Base-by-base conservation (phyloP, 495 filamentous ascomycete species). In the Penicillium chermesinum region DNA sequence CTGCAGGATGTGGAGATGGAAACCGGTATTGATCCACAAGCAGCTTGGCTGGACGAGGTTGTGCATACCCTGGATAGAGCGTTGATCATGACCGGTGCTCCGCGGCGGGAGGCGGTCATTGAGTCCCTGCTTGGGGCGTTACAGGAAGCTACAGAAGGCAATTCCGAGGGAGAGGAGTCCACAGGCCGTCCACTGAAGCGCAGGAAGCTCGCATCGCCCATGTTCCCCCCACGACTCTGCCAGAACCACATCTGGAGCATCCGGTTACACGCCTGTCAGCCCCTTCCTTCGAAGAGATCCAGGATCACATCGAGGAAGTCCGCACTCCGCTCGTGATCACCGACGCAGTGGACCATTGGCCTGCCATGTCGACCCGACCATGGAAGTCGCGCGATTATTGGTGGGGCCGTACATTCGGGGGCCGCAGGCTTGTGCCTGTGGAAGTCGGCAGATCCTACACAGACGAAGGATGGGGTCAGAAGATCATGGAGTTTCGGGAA, bases 381-480 rank as follows among this genome's bases (percentile, higher is more conserved):
- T 99, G 93, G 93, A 74, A 71, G 17, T 80, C 75, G 3, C 83
- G 83, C 0, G 70, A 76, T 2, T 96, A 96, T 63, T 82, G 95
- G 53, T 70, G 88, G 16, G 72, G 79, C 4, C 80, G 75, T 37
- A 97, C 93, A 0, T 78, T 96, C 35, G 73, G 69, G 8, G 93
- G 94, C 1, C 74, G 81, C 18, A 76, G 93, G 34, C 77, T 95
- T 1, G 84, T 97, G 1, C 93, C 93, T 0, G 75, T 97, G 12
- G 93, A 99, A 61, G 60, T 95, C n/a, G 93, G 93, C 6, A 71
- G 87, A 39, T 88, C 82, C 52, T 99, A 99, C 55, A 91, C 89
- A 7, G 87, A 93, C 49, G 79, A 78, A 16, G 83, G 74, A 12
- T 99, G 94, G 93, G 83, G 85, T 0, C 93, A 99, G 61, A 77